These are phyloP conservation scores for Cardamine chenopodiifolia DNA, from an alignment of 345 rosid genomes.

Conservation along the genomic window DNA sequence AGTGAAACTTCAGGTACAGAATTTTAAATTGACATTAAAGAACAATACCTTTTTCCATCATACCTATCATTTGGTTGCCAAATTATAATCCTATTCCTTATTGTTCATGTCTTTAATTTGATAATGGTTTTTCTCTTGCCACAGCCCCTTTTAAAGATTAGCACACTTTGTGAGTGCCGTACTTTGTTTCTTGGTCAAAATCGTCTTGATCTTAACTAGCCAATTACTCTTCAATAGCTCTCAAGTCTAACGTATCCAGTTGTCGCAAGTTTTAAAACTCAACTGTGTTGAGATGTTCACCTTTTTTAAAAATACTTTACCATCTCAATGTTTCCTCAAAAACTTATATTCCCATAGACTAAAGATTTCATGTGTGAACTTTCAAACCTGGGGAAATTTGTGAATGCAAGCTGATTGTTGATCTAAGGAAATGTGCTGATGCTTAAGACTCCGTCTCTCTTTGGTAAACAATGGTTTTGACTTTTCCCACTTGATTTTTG, in stretches of 20 bases:
- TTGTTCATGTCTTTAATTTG: background rate
- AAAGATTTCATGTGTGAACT: constrained; percentile 20
- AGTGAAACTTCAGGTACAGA: constrained; percentile 82
- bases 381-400: constrained; percentile 5
- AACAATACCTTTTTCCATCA: constrained; percentile 11
- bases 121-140: background rate
- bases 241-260: background rate
- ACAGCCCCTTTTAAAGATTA: background rate
- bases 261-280: constrained; percentile 5
- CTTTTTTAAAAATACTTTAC: background rate
- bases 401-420: constrained; percentile 22
- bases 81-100: background rate
- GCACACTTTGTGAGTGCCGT: constrained; percentile 1
- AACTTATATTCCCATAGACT: constrained; percentile 1
- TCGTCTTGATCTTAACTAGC: constrained; percentile 9
- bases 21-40: constrained; percentile 5
- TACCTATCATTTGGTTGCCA: constrained; percentile 24
- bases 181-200: constrained; percentile 8
- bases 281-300: constrained; percentile 11
- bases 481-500: constrained; percentile 5
- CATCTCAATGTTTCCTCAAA: background rate
- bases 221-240: constrained; percentile 8
- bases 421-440: constrained; percentile 20
- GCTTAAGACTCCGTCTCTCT: background rate
- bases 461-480: constrained; percentile 16